Base-by-base conservation (phyloP, 345 rosid genomes). In the Raphanus raphanistrum region DNA sequence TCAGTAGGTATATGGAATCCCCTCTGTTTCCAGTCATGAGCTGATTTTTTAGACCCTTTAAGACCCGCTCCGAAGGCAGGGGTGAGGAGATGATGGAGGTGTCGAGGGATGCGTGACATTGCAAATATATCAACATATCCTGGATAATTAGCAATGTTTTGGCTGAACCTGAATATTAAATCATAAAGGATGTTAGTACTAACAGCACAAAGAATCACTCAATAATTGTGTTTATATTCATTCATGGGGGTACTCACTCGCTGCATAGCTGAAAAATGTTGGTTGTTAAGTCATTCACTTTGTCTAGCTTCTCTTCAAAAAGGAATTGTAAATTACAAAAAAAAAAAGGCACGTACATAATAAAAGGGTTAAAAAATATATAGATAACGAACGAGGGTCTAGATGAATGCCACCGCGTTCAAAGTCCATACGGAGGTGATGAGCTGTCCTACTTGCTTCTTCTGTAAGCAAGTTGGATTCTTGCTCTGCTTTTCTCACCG, bases 361-460 rank as follows among this genome's bases (percentile, higher is more conserved):
- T 21, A 57, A 61, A 35, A 79, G 13, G 77, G 58, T 61, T 10
- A 38, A 55, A 7, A 27, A 79, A 52, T 2, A 71, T 28, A 63
- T 28, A 70, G 11, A 57, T 74, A 38, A 82, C 68, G 60, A 79
- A 92, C 99, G 94, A 62, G 82, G 64, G 77, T 83, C 72, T 16
- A 95, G 90, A 88, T 95, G 98, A 66, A 95, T 92, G 87, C 99
- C 98, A 63, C 99, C 98, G 81, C 85, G 89, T 83, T 95, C 97
- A 88, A 92, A 85, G 81, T 95, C 99, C 72, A 86, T 72, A 13
- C 89, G 85, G 55, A 95, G 85, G 80, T 88, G 81, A 70, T 63
- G 83, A 4, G 99, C 94, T 13, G 99, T 89, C 85, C 96, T 90
- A 64, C 76, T 82, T 83, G 98, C 96, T 86, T 95, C 98, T 73